These are phyloP conservation scores for Penicillium sp. DNA, from an alignment of 2,329 filamentous ascomycete genomes.

Conservation along the genomic window DNA sequence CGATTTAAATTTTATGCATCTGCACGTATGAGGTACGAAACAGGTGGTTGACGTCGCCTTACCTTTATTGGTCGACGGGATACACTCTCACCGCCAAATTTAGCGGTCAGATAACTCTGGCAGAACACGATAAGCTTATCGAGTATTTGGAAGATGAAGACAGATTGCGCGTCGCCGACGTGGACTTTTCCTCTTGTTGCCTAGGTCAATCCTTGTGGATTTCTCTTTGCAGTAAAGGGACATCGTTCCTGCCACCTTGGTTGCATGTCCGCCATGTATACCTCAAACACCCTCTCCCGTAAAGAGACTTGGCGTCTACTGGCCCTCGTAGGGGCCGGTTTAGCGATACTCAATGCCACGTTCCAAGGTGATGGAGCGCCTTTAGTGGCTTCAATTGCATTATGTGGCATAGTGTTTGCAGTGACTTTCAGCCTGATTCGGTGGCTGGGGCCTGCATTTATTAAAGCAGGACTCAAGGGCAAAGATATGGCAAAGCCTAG, in stretches of 20 bases:
- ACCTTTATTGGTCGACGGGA: conserved; percentile 20
- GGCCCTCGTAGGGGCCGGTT: conserved; percentile 64
- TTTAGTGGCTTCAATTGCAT: conserved; percentile 79
- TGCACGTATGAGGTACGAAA: conserved; percentile 23
- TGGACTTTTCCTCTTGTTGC: neutral
- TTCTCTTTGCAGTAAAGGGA: neutral
- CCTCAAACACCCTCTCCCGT: conserved; percentile 43
- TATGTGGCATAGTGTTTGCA: conserved; percentile 80
- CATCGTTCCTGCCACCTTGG: neutral
- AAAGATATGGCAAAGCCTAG: conserved; percentile 79
- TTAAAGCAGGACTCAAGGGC: conserved; percentile 83
- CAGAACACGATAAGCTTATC: conserved; percentile 24
- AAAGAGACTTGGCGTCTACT: conserved; percentile 58
- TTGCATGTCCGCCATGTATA: conserved; percentile 31
- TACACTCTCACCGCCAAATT: conserved; percentile 16
- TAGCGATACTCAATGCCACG: conserved; percentile 72
- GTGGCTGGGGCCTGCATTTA: conserved; percentile 89
- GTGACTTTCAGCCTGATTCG: conserved; percentile 80
- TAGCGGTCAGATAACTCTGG: conserved; percentile 25
- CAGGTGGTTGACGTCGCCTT: conserved; percentile 18
- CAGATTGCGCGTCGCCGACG: conserved; percentile 29
- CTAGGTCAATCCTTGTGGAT: conserved; percentile 3
- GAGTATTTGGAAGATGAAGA: conserved; percentile 21
- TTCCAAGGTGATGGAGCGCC: conserved; percentile 84
- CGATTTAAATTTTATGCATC: conserved; percentile 13